Conservation (phyloP, 1,139 yeast species). For the Taphrina deformans region DNA sequence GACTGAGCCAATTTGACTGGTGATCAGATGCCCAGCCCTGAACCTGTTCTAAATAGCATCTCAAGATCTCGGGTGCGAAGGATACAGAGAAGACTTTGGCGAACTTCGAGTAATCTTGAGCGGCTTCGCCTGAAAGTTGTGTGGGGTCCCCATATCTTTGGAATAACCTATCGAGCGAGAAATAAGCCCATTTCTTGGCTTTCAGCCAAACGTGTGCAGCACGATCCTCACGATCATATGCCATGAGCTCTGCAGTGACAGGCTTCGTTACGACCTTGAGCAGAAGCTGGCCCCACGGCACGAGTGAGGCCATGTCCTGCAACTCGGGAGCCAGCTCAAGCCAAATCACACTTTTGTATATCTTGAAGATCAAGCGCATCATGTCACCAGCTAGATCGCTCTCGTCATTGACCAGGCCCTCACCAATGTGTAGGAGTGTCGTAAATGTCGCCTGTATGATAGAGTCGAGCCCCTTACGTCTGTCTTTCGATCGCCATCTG, state of each 20-base stretch:
- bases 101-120: conserved; percentile 44
- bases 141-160: conserved; percentile 56
- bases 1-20: conserved; percentile 63
- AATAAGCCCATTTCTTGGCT: conserved; percentile 88
- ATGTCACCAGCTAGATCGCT: conserved; percentile 64
- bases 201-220: conserved; percentile 62
- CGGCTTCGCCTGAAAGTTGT: conserved; percentile 43
- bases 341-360: conserved; percentile 75
- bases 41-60: conserved; percentile 62
- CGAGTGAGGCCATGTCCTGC: conserved; percentile 59
- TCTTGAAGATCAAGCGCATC: conserved; percentile 71
- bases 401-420: conserved; percentile 54
- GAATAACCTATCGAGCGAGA: conserved; percentile 73
- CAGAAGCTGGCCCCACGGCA: conserved; percentile 77
- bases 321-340: conserved; percentile 69
- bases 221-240: conserved; percentile 54
- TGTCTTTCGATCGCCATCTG: conserved; percentile 70
- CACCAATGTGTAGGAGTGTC: conserved; percentile 65
- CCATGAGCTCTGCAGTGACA: conserved; percentile 55
- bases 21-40: conserved; percentile 68
- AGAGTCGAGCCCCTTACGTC: conserved; percentile 60
- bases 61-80: conserved; percentile 72
- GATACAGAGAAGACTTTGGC: conserved; percentile 47
- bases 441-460: conserved; percentile 69
- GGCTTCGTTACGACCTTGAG: conserved; percentile 64